These are phyloP conservation scores for Austroboletus niveus DNA, from an alignment of 1,284 basidiomycete species.

Conservation along the genomic window DNA sequence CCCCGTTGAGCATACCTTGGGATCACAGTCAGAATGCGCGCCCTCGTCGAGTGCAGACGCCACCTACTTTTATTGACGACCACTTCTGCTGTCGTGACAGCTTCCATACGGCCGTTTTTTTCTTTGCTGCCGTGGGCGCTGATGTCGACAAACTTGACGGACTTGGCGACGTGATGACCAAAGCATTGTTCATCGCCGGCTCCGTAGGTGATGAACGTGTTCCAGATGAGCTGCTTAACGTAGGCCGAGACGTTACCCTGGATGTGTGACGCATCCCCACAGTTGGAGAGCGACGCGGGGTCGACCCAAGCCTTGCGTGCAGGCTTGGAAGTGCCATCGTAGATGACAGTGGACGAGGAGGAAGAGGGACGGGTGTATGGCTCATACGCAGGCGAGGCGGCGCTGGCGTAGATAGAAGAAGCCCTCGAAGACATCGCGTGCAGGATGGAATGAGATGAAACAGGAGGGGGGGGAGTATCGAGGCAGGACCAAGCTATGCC, in stretches of 20 bases:
- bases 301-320: constrained; percentile 56
- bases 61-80: constrained; percentile 54
- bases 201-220: constrained; percentile 64
- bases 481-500: constrained; percentile 2
- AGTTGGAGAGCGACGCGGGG: constrained; percentile 53
- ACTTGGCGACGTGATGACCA: constrained; percentile 55
- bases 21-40: constrained; percentile 5
- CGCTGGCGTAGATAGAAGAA: constrained; percentile 30
- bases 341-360: constrained; percentile 22
- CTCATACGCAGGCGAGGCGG: constrained; percentile 26
- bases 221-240: constrained; percentile 62
- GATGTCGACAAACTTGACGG: constrained; percentile 59
- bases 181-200: constrained; percentile 60
- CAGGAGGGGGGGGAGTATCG: not conserved
- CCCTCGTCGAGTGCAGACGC: not conserved
- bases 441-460: not conserved
- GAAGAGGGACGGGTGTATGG: constrained; percentile 22
- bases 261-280: constrained; percentile 52
- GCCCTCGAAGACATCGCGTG: constrained; percentile 26
- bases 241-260: constrained; percentile 57
- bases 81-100: constrained; percentile 57
- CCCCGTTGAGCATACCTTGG: constrained; percentile 68
- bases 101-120: constrained; percentile 50
- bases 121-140: constrained; percentile 45
- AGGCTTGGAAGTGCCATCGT: constrained; percentile 18